A percentile compares a stretch with the other conserved stretches of the same genome.
phyloP scores from a whole-genome alignment of 768 basidiomycete genomes.

The Pulveroboletus ravenelii region DNA sequence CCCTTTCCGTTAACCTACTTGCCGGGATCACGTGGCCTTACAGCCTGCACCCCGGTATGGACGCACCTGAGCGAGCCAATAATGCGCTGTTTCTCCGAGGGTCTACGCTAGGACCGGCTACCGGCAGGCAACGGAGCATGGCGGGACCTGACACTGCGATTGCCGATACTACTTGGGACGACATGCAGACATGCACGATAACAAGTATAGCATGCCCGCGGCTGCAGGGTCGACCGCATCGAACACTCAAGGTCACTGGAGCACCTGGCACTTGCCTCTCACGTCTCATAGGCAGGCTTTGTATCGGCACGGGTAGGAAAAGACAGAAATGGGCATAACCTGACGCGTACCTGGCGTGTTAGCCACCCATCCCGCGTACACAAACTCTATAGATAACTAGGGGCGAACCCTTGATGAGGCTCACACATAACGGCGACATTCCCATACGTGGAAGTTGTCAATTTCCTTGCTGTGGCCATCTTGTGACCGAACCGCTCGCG shows the following conservation, averaged over 20 bases:
- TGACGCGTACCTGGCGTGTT: slow-evolving; percentile 13
- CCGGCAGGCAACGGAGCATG: slow-evolving; percentile 8
- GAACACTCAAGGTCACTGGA: slow-evolving; percentile 3
- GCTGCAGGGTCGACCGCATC: slow-evolving; percentile 10
- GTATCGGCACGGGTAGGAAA: not conserved
- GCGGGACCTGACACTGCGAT: not conserved
- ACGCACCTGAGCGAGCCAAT: slow-evolving; percentile 1
- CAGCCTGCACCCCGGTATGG: slow-evolving; percentile 1
- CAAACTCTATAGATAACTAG: slow-evolving; percentile 9
- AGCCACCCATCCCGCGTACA: slow-evolving; percentile 7
- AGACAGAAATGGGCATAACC: slow-evolving; percentile 7
- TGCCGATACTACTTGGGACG: slow-evolving; percentile 3
- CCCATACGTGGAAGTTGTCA: slow-evolving; percentile 3
- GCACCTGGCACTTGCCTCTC: slow-evolving; percentile 9
- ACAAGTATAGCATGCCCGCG: slow-evolving; percentile 12
- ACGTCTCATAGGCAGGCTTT: slow-evolving; percentile 3
- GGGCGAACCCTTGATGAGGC: slow-evolving; percentile 9
- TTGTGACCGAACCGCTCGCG: slow-evolving; percentile 4
- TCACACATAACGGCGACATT: slow-evolving; percentile 8
- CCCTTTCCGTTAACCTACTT: slow-evolving; percentile 22
- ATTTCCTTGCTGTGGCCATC: slow-evolving; percentile 2
- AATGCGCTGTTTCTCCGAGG: not conserved
- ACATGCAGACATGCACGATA: slow-evolving; percentile 5
- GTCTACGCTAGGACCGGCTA: slow-evolving; percentile 10
- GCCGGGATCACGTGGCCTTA: slow-evolving; percentile 25